These are phyloP conservation scores for Aspergillus ostianus DNA, from an alignment of 495 filamentous ascomycete species.

Conservation along the genomic window DNA sequence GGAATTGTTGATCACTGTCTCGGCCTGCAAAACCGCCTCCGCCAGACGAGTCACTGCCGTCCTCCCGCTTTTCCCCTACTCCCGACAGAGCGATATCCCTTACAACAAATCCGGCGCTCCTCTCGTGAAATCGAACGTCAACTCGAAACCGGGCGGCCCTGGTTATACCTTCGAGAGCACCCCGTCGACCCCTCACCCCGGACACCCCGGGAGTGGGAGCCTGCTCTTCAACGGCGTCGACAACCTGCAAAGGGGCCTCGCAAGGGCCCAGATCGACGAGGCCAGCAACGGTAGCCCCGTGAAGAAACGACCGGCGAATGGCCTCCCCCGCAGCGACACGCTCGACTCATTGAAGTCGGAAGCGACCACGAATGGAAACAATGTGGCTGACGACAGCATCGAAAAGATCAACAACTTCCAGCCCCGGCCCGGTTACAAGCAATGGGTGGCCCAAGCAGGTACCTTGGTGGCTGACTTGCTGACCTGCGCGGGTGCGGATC, in stretches of 20 bases:
- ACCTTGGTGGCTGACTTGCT: conserved; percentile 92
- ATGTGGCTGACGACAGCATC: conserved; percentile 56
- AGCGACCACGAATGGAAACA: conserved; percentile 15
- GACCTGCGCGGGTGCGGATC: conserved; percentile 94
- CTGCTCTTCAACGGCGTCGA: conserved; percentile 59
- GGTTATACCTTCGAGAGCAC: conserved; percentile 93
- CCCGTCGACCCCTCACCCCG: conserved; percentile 77
- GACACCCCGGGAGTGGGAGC: conserved; percentile 59
- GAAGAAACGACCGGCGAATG: conserved; percentile 39
- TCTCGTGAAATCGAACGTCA: conserved; percentile 61
- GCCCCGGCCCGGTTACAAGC: conserved; percentile 88
- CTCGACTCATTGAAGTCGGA: conserved; percentile 48
- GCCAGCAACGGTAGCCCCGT: conserved; percentile 43
- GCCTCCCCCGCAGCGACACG: conserved; percentile 57
- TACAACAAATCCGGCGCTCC: conserved; percentile 95
- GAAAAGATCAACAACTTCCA: conserved; percentile 60
- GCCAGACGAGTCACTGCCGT: conserved; percentile 90
- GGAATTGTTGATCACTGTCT: conserved; percentile 94
- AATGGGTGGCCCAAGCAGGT: conserved; percentile 97
- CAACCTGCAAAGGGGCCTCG: conserved; percentile 62
- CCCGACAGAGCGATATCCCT: conserved; percentile 88
- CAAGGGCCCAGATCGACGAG: conserved; percentile 58
- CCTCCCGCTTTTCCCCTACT: conserved; percentile 94
- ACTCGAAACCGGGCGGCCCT: conserved; percentile 39
- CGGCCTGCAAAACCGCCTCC: conserved; percentile 94